Base-by-base conservation (phyloP, 352 stramenopile species). In the Globisporangium megalacanthum region DNA sequence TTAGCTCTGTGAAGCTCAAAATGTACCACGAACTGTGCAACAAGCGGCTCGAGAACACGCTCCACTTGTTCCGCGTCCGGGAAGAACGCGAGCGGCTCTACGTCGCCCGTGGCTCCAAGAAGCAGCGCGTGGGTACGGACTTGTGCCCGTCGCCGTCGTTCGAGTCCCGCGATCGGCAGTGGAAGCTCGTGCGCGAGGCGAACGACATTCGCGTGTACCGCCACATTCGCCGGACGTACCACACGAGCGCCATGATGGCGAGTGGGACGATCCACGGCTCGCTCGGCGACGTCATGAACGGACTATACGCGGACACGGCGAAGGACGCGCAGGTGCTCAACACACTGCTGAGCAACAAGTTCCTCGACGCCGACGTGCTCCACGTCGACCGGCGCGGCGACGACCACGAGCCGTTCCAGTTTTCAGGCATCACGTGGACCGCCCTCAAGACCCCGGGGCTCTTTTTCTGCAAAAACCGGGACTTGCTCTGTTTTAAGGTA, bases 401-500 rank as follows among this genome's bases (percentile, higher is more conserved):
- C 20, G 77, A 86, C 22, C 61, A 72, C 17, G 70, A 79, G 39
- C 79, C 79, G 31, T 88, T 83, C 60, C 75, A 88, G 59, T 92
- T 92, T 54, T 67, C 81, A 0, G 81, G 81, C n/a, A 83, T 88
- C 51, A 76, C 80, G 45, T 89, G 77, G 75, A 79, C 79, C 51
- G 81, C 77, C 4, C 42, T 89, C 10, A 80, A 88, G 64, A 61
- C 83, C 11, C 71, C 66, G 9, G 68, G 75, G 0, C 64, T 83
- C 10, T 78, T 75, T 19, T 60, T 92, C 11, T 88, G 79, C 62
- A 72, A 77, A 59, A 75, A 81, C 49, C 64, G 82, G 3, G 82
- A 92, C 61, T 84, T 92, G 48, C 56, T 89, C 35, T 88, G 79
- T 54, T 92, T 89, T 58, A 88, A 88, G 66, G 66, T 75, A 33